Percentiles rank a stretch among this genome's conserved stretches.
phyloP scores from a whole-genome alignment of 2,329 filamentous ascomycete species.

The Fusarium albosuccineum region DNA sequence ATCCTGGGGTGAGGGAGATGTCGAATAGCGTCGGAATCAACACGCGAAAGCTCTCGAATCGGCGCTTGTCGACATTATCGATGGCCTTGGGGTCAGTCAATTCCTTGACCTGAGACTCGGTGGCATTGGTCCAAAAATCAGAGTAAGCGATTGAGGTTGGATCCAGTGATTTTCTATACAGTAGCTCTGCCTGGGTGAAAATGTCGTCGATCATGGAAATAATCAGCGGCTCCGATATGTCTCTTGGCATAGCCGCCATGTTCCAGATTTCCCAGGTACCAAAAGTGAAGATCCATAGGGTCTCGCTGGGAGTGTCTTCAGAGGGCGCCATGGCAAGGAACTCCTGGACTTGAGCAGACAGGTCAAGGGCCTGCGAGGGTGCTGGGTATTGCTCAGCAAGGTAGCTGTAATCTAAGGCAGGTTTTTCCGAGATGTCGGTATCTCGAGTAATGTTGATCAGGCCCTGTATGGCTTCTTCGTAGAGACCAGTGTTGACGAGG shows the following conservation, averaged over 20 bases:
- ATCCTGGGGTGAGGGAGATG: slow-evolving; percentile 67
- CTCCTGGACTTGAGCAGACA: slow-evolving; percentile 58
- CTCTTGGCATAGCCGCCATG: slow-evolving; percentile 60
- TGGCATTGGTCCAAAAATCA: slow-evolving; percentile 53
- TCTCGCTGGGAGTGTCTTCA: slow-evolving; percentile 56
- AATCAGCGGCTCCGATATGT: slow-evolving; percentile 53
- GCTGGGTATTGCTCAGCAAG: slow-evolving; percentile 58
- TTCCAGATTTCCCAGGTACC: slow-evolving; percentile 70
- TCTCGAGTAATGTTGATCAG: slow-evolving; percentile 51
- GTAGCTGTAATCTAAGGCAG: slow-evolving; percentile 60
- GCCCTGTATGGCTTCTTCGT: slow-evolving; percentile 58
- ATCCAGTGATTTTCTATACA: slow-evolving; percentile 60
- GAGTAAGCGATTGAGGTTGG: slow-evolving; percentile 60
- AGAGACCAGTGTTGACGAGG: slow-evolving; percentile 67
- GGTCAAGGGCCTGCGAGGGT: slow-evolving; percentile 54
- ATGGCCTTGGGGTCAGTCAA: slow-evolving; percentile 43
- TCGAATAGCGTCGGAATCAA: slow-evolving; percentile 67
- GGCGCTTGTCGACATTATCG: slow-evolving; percentile 45
- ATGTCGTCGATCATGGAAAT: slow-evolving; percentile 55
- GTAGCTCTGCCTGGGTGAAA: slow-evolving; percentile 60
- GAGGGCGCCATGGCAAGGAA: slow-evolving; percentile 60
- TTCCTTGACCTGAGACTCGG: slow-evolving; percentile 43
- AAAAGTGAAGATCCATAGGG: slow-evolving; percentile 65
- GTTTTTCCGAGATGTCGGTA: slow-evolving; percentile 49
- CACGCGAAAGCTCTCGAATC: slow-evolving; percentile 61